A percentile compares a stretch with the other conserved stretches of the same genome.
These are phyloP conservation scores for Diaporthe sp. DNA, from an alignment of 2,329 filamentous ascomycete genomes.

Conservation along the genomic window DNA sequence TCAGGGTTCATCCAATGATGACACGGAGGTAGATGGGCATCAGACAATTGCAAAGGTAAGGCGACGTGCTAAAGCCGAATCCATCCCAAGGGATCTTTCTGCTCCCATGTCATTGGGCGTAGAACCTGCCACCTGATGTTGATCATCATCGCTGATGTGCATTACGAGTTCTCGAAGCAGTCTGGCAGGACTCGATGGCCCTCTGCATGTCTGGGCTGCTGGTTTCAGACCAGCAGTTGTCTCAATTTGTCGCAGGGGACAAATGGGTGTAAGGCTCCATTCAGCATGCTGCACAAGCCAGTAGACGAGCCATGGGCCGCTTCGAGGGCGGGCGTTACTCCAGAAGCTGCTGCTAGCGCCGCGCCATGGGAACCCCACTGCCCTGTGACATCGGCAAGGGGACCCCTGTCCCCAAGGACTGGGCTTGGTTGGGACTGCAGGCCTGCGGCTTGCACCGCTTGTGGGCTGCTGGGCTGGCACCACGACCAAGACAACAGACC, in stretches of 20 bases:
- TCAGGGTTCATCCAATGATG: slow-evolving; percentile 7
- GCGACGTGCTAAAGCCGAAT: not conserved
- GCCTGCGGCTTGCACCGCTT: not conserved
- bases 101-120: not conserved
- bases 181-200: not conserved
- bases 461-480: not conserved
- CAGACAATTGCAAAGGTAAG: not conserved
- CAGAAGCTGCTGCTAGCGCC: slow-evolving; percentile 11
- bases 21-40: not conserved
- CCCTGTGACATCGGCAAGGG: slow-evolving; percentile 4
- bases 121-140: not conserved
- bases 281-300: slow-evolving; percentile 27
- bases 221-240: slow-evolving; percentile 21
- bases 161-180: not conserved
- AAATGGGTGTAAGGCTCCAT: not conserved
- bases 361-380: not conserved
- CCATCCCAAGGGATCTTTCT: not conserved
- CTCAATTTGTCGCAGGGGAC: slow-evolving; percentile 15
- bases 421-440: not conserved
- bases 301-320: not conserved
- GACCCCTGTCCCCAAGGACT: not conserved
- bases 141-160: not conserved
- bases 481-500: slow-evolving; percentile 6
- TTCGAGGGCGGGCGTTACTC: not conserved
- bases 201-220: not conserved